Evolutionary conservation across 148 eudicot genomes (phyloP).

Genomic region (Nyssa sinensis): DNA sequence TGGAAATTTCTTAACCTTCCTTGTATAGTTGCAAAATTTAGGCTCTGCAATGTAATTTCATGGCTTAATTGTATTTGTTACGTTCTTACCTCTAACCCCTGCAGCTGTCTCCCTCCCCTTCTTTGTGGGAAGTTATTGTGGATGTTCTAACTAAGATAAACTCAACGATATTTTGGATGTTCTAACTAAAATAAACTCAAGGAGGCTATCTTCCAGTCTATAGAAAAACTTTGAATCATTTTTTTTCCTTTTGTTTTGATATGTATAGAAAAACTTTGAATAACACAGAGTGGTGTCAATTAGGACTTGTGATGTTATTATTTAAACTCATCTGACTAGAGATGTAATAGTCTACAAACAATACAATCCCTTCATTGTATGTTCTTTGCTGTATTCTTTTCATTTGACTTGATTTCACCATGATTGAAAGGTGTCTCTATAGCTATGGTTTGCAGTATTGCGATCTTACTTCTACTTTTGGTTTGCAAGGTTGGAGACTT

Average conservation of each 20-base stretch:
- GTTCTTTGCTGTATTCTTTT: not conserved
- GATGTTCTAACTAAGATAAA: too few species aligned
- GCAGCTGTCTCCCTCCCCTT: not conserved
- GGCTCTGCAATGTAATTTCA: conserved; percentile 1
- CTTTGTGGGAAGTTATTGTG: too few species aligned
- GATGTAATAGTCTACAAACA: too few species aligned
- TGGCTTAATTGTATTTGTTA: too few species aligned
- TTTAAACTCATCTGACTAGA: conserved; percentile 4
- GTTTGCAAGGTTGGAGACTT: conserved; percentile 36
- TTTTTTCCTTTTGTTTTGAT: too few species aligned
- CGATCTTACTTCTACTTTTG: not conserved
- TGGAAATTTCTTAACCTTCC: not conserved
- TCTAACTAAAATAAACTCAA: not conserved
- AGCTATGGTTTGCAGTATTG: not conserved
- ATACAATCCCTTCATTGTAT: not conserved
- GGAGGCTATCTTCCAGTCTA: not conserved
- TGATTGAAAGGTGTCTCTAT: not conserved
- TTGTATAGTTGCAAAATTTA: not conserved
- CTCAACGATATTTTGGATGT: not conserved
- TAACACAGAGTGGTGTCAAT: not conserved
- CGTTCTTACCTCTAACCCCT: too few species aligned
- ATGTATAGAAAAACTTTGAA: too few species aligned
- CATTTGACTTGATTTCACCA: not conserved
- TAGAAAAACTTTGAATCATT: not conserved
- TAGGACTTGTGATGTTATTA: not conserved